These are phyloP conservation scores for Pseudogymnoascus sp. DNA, from an alignment of 2,329 filamentous ascomycete species.

Conservation along the genomic window DNA sequence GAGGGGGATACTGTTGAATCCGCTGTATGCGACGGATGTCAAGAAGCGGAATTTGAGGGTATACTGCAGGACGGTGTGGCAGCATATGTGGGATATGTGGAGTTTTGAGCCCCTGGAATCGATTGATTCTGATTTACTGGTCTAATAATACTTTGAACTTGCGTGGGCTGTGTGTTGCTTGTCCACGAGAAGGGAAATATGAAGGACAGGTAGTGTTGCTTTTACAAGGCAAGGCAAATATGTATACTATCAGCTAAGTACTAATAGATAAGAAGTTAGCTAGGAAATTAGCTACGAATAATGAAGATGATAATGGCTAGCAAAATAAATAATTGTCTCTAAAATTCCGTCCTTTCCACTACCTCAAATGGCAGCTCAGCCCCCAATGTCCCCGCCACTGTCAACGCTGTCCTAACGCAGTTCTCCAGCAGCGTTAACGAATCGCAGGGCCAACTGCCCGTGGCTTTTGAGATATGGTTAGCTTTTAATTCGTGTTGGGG, in stretches of 20 bases:
- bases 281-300: not conserved
- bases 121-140: not conserved
- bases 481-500: no score
- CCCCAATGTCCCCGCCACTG: not conserved
- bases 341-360: not conserved
- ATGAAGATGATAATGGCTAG: not conserved
- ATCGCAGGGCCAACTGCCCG: not conserved
- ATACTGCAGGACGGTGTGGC: conserved; percentile 11
- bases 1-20: conserved; percentile 5
- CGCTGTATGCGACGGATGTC: not conserved
- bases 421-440: not conserved
- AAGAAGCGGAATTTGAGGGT: conserved; percentile 12
- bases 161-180: not conserved
- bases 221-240: not conserved
- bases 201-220: not conserved
- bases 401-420: not conserved
- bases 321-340: not conserved
- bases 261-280: no score
- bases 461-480: no score
- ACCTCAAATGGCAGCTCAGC: not conserved
- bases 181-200: not conserved
- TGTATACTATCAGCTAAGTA: not conserved
- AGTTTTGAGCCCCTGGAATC: conserved; percentile 1
- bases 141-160: not conserved
- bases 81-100: conserved; percentile 11